Conservation (phyloP, 2,329 filamentous ascomycete species). For the Talaromyces sp. region DNA sequence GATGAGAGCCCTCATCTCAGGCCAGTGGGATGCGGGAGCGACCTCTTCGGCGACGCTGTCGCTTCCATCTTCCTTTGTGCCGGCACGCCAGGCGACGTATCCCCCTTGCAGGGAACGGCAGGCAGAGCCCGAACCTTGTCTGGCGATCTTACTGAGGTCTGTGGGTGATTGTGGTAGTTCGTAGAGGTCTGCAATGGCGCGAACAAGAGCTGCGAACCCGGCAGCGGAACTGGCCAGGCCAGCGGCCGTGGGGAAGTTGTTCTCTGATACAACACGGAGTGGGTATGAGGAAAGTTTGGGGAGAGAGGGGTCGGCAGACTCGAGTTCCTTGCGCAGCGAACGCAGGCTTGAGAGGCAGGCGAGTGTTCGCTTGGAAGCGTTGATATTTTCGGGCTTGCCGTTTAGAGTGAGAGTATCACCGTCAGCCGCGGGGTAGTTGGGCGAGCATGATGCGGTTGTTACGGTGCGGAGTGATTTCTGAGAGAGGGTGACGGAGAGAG, state of each 20-base stretch:
- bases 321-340: conserved; percentile 69
- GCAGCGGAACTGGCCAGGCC: conserved; percentile 69
- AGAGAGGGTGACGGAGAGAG: conserved; percentile 91
- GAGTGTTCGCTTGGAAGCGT: conserved; percentile 80
- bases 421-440: conserved; percentile 58
- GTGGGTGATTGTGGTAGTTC: conserved; percentile 74
- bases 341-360: conserved; percentile 89
- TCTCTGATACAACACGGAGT: conserved; percentile 86
- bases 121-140: conserved; percentile 91
- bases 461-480: conserved; percentile 91
- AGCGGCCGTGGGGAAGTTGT: conserved; percentile 98
- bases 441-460: conserved; percentile 89
- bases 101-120: conserved; percentile 92
- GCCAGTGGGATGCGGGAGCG: conserved; percentile 87
- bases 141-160: conserved; percentile 81
- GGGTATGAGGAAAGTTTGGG: conserved; percentile 75
- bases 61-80: conserved; percentile 69
- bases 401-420: conserved; percentile 76
- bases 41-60: conserved; percentile 89
- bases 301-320: conserved; percentile 67
- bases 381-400: conserved; percentile 73
- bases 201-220: conserved; percentile 66
- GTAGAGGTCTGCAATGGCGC: conserved; percentile 87
- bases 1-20: conserved; percentile 86
- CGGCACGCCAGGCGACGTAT: conserved; percentile 92